Evolutionary conservation across 129 eudicot genomes (phyloP).

Genomic region (Flaveria ramosissima): DNA sequence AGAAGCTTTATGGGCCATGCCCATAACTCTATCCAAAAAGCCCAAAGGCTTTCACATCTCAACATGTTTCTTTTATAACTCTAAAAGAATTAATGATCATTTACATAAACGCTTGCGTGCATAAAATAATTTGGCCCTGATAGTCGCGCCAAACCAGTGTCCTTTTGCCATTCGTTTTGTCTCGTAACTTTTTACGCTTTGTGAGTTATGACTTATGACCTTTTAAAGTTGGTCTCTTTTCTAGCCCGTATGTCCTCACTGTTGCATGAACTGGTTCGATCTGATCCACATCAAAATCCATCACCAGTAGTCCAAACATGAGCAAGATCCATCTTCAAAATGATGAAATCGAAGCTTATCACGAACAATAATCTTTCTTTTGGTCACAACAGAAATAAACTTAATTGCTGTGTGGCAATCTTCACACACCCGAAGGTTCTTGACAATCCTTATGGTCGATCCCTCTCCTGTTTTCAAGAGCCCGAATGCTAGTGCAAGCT

Average conservation of each 20-base stretch:
- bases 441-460: constrained; percentile 49
- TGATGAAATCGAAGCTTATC: constrained; percentile 81
- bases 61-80: constrained; percentile 1
- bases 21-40: too few relatives aligned
- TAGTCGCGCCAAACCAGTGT: neutral
- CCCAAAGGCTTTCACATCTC: too few relatives aligned
- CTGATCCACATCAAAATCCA: neutral
- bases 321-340: constrained; percentile 56
- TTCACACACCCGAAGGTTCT: constrained; percentile 72
- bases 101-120: neutral
- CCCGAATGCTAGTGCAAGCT: constrained; percentile 66
- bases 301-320: constrained; percentile 68
- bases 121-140: neutral
- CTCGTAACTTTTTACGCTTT: neutral
- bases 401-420: constrained; percentile 65
- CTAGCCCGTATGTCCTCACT: neutral
- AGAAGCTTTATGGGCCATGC: too few relatives aligned
- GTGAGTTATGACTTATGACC: neutral
- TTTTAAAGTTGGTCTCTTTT: neutral
- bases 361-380: constrained; percentile 55
- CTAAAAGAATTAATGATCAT: neutral
- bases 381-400: constrained; percentile 46
- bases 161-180: neutral
- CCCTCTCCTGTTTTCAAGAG: constrained; percentile 44
- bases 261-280: neutral